Percentiles rank a stretch among this genome's conserved stretches.
Conservation (phyloP, 352 stramenopile species). For the Globisporangium heterothallicum region DNA sequence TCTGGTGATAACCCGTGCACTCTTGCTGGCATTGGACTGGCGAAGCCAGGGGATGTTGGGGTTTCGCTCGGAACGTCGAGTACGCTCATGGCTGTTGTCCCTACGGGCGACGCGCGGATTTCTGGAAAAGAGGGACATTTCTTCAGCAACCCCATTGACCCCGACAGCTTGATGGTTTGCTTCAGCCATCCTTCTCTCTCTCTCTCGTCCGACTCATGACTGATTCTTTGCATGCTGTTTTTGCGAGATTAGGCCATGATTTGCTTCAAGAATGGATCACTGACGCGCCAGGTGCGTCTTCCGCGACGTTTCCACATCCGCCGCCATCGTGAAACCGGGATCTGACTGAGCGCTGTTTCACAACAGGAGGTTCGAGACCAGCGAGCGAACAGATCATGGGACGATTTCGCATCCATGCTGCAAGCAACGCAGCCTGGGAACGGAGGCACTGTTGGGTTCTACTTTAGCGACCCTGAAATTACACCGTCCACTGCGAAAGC, state of each 20-base stretch:
- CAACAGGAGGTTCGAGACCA: constrained; percentile 39
- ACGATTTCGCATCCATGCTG: constrained; percentile 50
- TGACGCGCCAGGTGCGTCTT: constrained; percentile 54
- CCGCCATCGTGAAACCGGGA: too few species aligned
- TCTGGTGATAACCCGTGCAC: constrained; percentile 82
- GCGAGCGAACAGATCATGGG: constrained; percentile 34
- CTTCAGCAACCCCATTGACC: constrained; percentile 76
- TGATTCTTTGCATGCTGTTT: neutral
- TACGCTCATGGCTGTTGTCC: constrained; percentile 56
- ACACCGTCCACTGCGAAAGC: constrained; percentile 40
- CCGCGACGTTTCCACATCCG: neutral
- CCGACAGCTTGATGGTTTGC: constrained; percentile 51
- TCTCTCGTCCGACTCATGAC: neutral
- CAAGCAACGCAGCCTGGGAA: constrained; percentile 35
- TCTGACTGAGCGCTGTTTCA: neutral
- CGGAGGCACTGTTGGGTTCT: constrained; percentile 43
- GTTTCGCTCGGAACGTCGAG: constrained; percentile 65
- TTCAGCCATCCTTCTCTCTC: neutral
- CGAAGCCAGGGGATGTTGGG: constrained; percentile 42
- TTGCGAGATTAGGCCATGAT: constrained; percentile 57
- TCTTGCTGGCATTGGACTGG: constrained; percentile 60
- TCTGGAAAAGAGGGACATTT: constrained; percentile 73
- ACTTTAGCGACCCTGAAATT: constrained; percentile 64
- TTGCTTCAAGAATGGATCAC: constrained; percentile 82
- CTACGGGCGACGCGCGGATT: constrained; percentile 30